Percentiles rank a stretch among this genome's conserved stretches.
phyloP scores from a whole-genome alignment of 805 yeast genomes.

The Myxozyma geophila region DNA sequence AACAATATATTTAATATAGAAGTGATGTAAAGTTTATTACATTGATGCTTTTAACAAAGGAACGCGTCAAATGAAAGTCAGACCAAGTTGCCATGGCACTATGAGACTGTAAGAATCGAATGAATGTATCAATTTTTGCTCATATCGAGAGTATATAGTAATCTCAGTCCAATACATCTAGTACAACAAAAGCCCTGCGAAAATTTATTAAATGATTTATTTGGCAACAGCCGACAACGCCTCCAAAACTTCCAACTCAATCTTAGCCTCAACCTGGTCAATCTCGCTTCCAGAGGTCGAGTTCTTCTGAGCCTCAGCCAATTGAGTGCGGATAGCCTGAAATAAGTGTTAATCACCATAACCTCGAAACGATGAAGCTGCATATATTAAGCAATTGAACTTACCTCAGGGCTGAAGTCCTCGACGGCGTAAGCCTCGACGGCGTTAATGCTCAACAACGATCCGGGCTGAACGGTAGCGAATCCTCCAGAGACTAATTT shows the following conservation, averaged over 20 bases:
- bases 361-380: neutral
- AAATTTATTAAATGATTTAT: constrained; percentile 45
- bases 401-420: constrained; percentile 40
- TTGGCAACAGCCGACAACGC: constrained; percentile 84
- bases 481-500: constrained; percentile 83
- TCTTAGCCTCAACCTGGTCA: constrained; percentile 91
- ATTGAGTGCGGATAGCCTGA: constrained; percentile 69
- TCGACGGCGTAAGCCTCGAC: constrained; percentile 94
- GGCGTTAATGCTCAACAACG: constrained; percentile 85
- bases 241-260: constrained; percentile 95
- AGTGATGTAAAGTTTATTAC: too few relatives aligned
- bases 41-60: too few relatives aligned
- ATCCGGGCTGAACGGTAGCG: constrained; percentile 94
- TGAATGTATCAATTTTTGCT: constrained; percentile 6
- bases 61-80: too few relatives aligned
- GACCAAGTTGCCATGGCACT: too few relatives aligned
- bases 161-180: constrained; percentile 1
- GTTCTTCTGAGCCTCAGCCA: constrained; percentile 94
- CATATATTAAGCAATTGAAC: neutral
- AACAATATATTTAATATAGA: too few relatives aligned
- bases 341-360: neutral
- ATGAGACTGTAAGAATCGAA: neutral
- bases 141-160: neutral
- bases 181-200: neutral
- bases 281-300: constrained; percentile 74